These are phyloP conservation scores for Cryptosporidium sp. DNA, from an alignment of 169 alveolate genomes.

Conservation along the genomic window DNA sequence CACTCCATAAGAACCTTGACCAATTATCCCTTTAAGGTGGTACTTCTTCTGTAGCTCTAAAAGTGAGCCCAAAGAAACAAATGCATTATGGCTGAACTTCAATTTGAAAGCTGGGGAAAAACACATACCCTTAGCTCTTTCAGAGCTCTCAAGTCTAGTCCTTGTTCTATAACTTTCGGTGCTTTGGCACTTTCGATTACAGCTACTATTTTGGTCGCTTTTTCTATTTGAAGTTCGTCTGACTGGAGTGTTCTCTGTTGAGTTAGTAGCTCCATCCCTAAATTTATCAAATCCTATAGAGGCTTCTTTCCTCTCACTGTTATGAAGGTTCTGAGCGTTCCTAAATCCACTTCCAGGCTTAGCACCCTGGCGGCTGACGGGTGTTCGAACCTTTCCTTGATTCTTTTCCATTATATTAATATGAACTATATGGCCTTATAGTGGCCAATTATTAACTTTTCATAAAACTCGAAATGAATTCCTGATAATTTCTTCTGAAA, in stretches of 20 bases:
- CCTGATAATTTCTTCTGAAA: background rate
- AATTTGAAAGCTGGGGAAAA: constrained; percentile 58
- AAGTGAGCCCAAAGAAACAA: constrained; percentile 49
- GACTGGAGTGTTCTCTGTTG: constrained; percentile 20
- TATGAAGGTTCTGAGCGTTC: background rate
- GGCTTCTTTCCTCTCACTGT: background rate
- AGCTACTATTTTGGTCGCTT: background rate
- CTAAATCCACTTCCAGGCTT: background rate
- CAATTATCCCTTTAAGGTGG: constrained; percentile 27
- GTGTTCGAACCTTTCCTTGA: constrained; percentile 12
- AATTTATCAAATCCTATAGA: background rate
- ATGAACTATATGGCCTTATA: background rate
- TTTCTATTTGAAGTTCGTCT: background rate
- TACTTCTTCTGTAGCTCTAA: constrained; percentile 45
- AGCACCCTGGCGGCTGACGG: background rate
- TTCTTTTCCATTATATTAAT: constrained; percentile 4
- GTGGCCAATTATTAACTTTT: background rate
- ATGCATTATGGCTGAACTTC: constrained; percentile 47
- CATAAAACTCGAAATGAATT: background rate
- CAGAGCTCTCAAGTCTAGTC: background rate
- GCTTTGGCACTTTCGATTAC: constrained; percentile 31
- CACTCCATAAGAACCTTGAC: constrained; percentile 67
- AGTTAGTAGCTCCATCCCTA: background rate
- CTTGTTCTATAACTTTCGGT: constrained; percentile 38
- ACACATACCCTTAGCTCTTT: constrained; percentile 21